Percentiles rank a stretch among this genome's conserved stretches.
Conservation (phyloP, 2,329 filamentous ascomycete genomes). For the Pseudocercospora fijiensis region DNA sequence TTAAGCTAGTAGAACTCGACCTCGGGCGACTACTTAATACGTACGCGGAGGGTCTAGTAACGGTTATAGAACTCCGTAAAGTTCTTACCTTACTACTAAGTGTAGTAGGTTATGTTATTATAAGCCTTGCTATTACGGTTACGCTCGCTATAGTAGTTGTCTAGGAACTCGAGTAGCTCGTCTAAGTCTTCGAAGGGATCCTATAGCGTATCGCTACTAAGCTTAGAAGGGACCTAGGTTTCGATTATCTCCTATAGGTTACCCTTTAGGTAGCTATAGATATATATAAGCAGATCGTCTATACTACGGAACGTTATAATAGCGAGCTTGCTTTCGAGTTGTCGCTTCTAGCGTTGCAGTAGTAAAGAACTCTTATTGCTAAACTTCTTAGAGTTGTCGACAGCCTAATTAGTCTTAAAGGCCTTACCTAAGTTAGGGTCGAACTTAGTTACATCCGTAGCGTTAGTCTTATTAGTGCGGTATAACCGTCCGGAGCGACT, state of each 20-base stretch:
- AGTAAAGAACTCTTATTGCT: background rate
- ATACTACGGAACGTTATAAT: background rate
- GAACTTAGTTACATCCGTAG: background rate
- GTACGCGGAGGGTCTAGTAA: background rate
- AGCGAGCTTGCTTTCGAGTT: background rate
- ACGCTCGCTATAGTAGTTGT: background rate
- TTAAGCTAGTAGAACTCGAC: background rate
- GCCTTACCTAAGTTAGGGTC: background rate
- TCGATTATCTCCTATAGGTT: background rate
- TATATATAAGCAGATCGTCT: background rate
- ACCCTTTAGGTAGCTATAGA: background rate
- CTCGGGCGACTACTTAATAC: background rate
- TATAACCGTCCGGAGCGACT: background rate
- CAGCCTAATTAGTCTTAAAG: background rate
- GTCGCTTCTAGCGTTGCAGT: background rate
- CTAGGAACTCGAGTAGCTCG: background rate
- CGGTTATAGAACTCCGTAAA: constrained; percentile 7
- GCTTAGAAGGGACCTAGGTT: background rate
- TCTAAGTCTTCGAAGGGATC: background rate
- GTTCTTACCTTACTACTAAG: background rate
- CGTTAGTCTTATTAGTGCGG: background rate
- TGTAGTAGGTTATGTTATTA: background rate
- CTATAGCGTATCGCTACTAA: background rate
- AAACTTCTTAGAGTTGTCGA: background rate
- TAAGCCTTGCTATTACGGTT: background rate